A percentile compares a stretch with the other conserved stretches of the same genome.
Conservation (phyloP, 73 alveolate species). For the Symbiodinium pilosum region DNA sequence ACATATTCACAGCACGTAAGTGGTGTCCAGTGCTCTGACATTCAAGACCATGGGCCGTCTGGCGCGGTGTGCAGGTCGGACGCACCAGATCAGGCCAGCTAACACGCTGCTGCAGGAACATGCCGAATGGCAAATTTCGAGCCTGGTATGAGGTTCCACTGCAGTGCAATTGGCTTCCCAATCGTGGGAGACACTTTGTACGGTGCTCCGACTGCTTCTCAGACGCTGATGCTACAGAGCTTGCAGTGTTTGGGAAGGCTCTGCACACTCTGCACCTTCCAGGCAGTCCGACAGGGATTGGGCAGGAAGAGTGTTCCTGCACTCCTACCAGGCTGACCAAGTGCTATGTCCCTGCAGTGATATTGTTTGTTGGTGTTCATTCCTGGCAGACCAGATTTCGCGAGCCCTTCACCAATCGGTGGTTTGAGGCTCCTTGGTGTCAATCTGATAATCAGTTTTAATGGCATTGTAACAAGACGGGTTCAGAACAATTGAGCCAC, state of each 20-base stretch:
- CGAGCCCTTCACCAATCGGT: slow-evolving; percentile 60
- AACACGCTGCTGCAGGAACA: neutral
- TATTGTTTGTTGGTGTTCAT: too few relatives aligned
- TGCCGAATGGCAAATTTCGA: neutral
- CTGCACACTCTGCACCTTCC: too few relatives aligned
- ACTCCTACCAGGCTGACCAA: slow-evolving; percentile 38
- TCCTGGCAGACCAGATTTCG: slow-evolving; percentile 37
- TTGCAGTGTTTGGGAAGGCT: too few relatives aligned
- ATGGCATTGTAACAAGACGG: neutral
- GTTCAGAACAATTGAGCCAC: neutral
- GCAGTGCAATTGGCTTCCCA: slow-evolving; percentile 18
- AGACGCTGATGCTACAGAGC: neutral
- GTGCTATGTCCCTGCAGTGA: neutral
- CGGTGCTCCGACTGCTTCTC: slow-evolving; percentile 41
- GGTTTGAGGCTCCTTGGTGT: slow-evolving; percentile 31
- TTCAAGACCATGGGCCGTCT: too few relatives aligned
- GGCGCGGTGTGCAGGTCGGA: neutral
- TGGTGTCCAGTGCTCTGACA: too few relatives aligned
- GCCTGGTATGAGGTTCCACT: slow-evolving; percentile 20
- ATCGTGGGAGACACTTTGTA: slow-evolving; percentile 39
- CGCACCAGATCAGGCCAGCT: slow-evolving; percentile 13
- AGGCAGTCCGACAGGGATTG: slow-evolving; percentile 75
- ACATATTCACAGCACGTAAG: too few relatives aligned
- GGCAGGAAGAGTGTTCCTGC: slow-evolving; percentile 54
- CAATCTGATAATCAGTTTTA: neutral